Conservation (phyloP, 305 asterid genomes). For the Fraxinus sp. region DNA sequence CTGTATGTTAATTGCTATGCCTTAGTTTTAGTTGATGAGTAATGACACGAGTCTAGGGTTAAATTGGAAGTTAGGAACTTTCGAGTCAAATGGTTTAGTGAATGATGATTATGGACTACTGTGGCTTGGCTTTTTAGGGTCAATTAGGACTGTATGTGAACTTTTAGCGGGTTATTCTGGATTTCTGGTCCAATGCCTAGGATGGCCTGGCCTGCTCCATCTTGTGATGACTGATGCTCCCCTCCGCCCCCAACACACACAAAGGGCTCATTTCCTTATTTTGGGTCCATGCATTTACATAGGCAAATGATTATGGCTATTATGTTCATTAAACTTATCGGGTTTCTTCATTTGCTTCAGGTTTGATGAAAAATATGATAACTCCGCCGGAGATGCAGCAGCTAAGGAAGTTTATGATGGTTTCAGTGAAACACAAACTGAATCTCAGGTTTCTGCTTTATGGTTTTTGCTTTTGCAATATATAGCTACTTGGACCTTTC, state of each 20-base stretch:
- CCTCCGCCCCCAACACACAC: not conserved
- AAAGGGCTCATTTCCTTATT: not conserved
- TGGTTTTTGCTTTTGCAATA: constrained; percentile 1
- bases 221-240: not conserved
- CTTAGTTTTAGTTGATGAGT: not conserved
- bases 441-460: constrained; percentile 67
- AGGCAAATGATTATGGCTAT: constrained; percentile 2
- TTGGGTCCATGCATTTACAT: not conserved
- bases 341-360: constrained; percentile 41
- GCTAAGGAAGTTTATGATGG: constrained; percentile 50
- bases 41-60: not conserved
- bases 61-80: not conserved
- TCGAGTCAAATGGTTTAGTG: not conserved
- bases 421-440: constrained; percentile 91
- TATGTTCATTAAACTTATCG: not conserved
- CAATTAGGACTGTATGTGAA: not conserved
- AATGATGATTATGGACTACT: not conserved
- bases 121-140: not conserved
- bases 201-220: not conserved
- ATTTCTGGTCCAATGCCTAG: not conserved
- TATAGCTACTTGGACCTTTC: constrained; percentile 4
- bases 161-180: not conserved
- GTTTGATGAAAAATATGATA: constrained; percentile 52
- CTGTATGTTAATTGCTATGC: not conserved
- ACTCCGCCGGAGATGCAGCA: constrained; percentile 38